phyloP scores from a whole-genome alignment of 2,329 filamentous ascomycete species.

The Tympanopsis confertula region DNA sequence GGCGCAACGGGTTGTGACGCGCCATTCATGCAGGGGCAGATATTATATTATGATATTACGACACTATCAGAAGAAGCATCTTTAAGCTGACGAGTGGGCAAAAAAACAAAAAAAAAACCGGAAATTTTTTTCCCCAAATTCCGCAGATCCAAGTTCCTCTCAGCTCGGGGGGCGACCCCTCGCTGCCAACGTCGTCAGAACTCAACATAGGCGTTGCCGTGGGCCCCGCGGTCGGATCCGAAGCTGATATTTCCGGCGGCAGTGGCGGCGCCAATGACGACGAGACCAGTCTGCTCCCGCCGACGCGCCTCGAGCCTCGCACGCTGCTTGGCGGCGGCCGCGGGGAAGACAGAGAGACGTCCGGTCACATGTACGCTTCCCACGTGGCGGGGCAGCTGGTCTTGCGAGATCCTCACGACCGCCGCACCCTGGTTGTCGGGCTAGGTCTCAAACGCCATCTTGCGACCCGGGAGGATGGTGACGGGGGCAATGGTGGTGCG shows the following conservation, averaged over 20 bases:
- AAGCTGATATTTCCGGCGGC: background rate
- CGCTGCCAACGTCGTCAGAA: too few species aligned
- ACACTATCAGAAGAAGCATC: too few species aligned
- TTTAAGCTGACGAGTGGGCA: too few species aligned
- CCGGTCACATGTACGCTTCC: constrained; percentile 79
- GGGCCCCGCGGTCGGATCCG: too few species aligned
- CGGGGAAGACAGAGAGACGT: constrained; percentile 64
- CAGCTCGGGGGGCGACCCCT: too few species aligned
- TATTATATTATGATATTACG: too few species aligned
- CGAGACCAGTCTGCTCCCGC: constrained; percentile 52
- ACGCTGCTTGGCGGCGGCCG: constrained; percentile 70
- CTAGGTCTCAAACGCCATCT: constrained; percentile 35
- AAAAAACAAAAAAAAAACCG: too few species aligned
- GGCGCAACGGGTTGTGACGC: too few species aligned
- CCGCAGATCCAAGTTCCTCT: constrained; percentile 67
- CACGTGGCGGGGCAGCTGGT: constrained; percentile 76
- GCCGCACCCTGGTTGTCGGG: constrained; percentile 48
- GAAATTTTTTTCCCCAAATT: background rate
- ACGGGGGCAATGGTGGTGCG: background rate
- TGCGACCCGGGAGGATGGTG: too few species aligned
- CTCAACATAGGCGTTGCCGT: too few species aligned
- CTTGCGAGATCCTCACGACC: constrained; percentile 55
- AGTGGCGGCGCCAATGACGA: constrained; percentile 24
- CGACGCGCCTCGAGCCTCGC: constrained; percentile 71
- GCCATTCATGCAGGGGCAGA: too few species aligned